phyloP scores from a whole-genome alignment of 208 protist genomes.

The Crithidia thermophila region DNA sequence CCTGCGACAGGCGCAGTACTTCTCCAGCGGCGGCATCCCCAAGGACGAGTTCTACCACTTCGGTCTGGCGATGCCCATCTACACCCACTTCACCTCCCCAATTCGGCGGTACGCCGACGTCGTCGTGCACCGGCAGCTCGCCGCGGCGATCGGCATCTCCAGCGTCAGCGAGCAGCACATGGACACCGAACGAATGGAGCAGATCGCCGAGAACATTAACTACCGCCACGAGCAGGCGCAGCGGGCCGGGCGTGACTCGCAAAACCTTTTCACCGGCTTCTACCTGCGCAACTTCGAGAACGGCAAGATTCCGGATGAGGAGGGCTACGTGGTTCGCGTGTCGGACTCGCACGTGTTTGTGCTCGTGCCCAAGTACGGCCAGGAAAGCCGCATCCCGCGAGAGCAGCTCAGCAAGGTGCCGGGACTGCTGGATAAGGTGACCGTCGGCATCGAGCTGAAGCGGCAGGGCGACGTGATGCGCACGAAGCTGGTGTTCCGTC shows the following conservation, averaged over 20 bases:
- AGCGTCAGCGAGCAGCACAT: slow-evolving; percentile 46
- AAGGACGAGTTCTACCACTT: slow-evolving; percentile 93
- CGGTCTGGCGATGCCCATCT: slow-evolving; percentile 94
- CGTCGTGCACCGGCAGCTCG: slow-evolving; percentile 93
- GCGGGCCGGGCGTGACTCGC: slow-evolving; percentile 88
- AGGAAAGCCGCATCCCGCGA: slow-evolving; percentile 83
- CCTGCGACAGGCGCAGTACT: slow-evolving; percentile 94
- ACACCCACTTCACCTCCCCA: slow-evolving; percentile 97
- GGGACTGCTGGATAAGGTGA: slow-evolving; percentile 77
- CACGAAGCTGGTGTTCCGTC: slow-evolving; percentile 69
- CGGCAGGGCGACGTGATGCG: slow-evolving; percentile 77
- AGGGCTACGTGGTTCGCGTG: slow-evolving; percentile 82
- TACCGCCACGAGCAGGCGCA: slow-evolving; percentile 93
- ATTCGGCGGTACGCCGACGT: slow-evolving; percentile 96
- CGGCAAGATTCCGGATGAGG: slow-evolving; percentile 76
- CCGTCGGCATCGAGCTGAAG: slow-evolving; percentile 75
- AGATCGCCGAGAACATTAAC: slow-evolving; percentile 88
- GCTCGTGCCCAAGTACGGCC: slow-evolving; percentile 89
- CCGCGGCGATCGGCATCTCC: slow-evolving; percentile 75
- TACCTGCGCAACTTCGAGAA: slow-evolving; percentile 84
- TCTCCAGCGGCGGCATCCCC: slow-evolving; percentile 81
- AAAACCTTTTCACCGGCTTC: slow-evolving; percentile 93
- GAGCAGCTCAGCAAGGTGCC: slow-evolving; percentile 71
- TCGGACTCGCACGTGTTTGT: slow-evolving; percentile 89
- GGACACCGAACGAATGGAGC: slow-evolving; percentile 74